A percentile compares a stretch with the other conserved stretches of the same genome.
Evolutionary conservation across 129 eudicot genomes (phyloP).

Genomic region (Centaurea solstitialis): DNA sequence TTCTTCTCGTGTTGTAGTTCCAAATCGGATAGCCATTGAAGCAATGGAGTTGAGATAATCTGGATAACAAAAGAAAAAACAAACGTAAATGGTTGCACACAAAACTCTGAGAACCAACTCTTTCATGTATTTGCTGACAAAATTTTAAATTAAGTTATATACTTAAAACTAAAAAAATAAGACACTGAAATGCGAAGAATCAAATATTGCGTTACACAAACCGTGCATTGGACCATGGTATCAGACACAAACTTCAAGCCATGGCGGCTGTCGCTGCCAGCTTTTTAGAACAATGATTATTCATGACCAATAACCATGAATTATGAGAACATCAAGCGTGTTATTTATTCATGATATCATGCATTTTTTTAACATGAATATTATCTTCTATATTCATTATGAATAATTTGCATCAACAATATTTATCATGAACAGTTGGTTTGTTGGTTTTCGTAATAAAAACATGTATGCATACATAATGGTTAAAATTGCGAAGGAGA

Average conservation of each 20-base stretch:
- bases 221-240: no score
- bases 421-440: not conserved
- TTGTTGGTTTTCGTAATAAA: not conserved
- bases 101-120: not conserved
- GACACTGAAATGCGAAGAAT: no score
- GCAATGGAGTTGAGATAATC: slow-evolving; percentile 52
- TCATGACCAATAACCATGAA: not conserved
- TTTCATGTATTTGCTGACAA: no score
- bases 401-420: no score
- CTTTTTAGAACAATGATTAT: no score
- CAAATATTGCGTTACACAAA: no score
- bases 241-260: no score
- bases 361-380: not conserved
- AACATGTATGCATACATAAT: not conserved
- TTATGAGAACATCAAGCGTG: not conserved
- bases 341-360: no score
- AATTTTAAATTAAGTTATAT: no score
- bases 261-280: no score
- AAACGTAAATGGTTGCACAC: not conserved
- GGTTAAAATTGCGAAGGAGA: slow-evolving; percentile 16
- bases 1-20: slow-evolving; percentile 33
- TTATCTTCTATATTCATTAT: no score
- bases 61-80: slow-evolving; percentile 25
- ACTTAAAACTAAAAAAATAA: no score
- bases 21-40: slow-evolving; percentile 56